These are phyloP conservation scores for Scytalidium lignicola DNA, from an alignment of 2,329 filamentous ascomycete species.

Conservation along the genomic window DNA sequence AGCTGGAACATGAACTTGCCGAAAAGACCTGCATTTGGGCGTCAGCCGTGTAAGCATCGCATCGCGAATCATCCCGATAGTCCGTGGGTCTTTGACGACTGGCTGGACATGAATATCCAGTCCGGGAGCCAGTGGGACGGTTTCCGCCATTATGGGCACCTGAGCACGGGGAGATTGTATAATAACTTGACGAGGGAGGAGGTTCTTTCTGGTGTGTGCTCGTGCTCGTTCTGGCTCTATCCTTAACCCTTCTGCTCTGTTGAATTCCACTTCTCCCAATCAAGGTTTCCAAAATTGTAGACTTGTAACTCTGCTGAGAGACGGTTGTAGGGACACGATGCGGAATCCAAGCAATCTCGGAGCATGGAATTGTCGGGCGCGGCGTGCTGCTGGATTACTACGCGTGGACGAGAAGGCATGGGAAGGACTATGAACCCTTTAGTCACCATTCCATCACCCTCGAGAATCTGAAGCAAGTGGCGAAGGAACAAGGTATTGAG, in stretches of 20 bases:
- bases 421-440: slow-evolving; percentile 13
- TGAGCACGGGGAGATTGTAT: slow-evolving; percentile 37
- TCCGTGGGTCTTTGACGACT: background rate
- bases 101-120: slow-evolving; percentile 33
- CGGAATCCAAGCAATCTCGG: slow-evolving; percentile 38
- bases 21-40: too few species aligned
- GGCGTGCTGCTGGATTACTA: slow-evolving; percentile 1
- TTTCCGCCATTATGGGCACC: slow-evolving; percentile 39
- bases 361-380: slow-evolving; percentile 25
- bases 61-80: background rate
- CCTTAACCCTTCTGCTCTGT: too few species aligned
- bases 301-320: too few species aligned
- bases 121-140: slow-evolving; percentile 42
- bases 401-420: slow-evolving; percentile 1
- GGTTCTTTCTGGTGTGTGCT: too few species aligned
- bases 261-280: too few species aligned
- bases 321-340: slow-evolving; percentile 33
- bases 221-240: too few species aligned
- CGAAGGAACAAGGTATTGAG: slow-evolving; percentile 37
- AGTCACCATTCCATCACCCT: slow-evolving; percentile 24
- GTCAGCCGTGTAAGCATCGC: background rate
- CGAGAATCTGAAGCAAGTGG: slow-evolving; percentile 36
- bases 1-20: too few species aligned
- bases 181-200: slow-evolving; percentile 38
- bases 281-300: background rate